Evolutionary conservation across 2,329 filamentous ascomycete species (phyloP).

Genomic region (Colletotrichum paranaense): DNA sequence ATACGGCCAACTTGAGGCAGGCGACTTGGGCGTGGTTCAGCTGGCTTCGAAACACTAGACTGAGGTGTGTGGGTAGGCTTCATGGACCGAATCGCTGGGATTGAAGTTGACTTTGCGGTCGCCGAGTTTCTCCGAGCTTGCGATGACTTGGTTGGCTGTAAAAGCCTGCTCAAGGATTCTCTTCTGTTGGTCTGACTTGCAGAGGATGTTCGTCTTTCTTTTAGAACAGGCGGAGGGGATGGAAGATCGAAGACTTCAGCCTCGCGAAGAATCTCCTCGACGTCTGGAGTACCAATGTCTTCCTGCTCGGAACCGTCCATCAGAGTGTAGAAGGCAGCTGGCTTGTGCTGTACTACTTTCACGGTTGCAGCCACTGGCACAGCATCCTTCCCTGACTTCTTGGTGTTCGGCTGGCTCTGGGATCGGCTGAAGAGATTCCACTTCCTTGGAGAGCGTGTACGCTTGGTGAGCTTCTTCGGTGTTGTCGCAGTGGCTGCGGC

Average conservation of each 20-base stretch:
- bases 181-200: constrained; percentile 25
- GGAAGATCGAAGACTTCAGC: constrained; percentile 51
- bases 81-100: constrained; percentile 31
- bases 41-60: constrained; percentile 15
- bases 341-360: constrained; percentile 61
- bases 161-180: constrained; percentile 23
- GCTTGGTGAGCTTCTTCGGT: constrained; percentile 68
- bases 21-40: constrained; percentile 64
- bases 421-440: constrained; percentile 74
- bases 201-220: constrained; percentile 28
- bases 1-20: constrained; percentile 88
- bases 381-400: constrained; percentile 51
- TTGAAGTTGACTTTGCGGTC: constrained; percentile 24
- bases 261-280: constrained; percentile 61
- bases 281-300: constrained; percentile 53
- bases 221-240: constrained; percentile 22
- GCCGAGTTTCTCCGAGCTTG: constrained; percentile 29
- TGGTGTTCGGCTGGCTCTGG: constrained; percentile 51
- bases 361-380: constrained; percentile 58
- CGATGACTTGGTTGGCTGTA: constrained; percentile 31
- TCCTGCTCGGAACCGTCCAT: constrained; percentile 69
- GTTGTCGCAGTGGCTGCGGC: constrained; percentile 41
- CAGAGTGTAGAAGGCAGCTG: constrained; percentile 70
- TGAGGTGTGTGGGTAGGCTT: constrained; percentile 27
- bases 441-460: constrained; percentile 65